These are phyloP conservation scores for Macaranga tanarius DNA, from an alignment of 441 rosid species.

Conservation along the genomic window DNA sequence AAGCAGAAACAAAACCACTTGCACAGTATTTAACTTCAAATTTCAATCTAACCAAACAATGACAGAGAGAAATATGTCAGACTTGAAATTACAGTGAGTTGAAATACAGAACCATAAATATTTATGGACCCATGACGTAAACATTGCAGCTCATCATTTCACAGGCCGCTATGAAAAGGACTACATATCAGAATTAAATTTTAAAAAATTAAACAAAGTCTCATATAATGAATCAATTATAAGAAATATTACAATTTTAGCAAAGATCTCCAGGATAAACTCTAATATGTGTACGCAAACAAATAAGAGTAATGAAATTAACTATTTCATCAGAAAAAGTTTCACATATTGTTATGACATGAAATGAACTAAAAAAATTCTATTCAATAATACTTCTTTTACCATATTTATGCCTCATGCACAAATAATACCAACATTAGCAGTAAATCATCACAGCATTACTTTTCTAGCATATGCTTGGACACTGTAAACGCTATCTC, in stretches of 20 bases:
- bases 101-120: background rate
- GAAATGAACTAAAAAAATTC: background rate
- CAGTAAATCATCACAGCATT: background rate
- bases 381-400: background rate
- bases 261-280: background rate
- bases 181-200: background rate
- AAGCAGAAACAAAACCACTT: conserved; percentile 4
- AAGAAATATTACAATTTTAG: background rate
- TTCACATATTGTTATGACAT: background rate
- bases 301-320: background rate
- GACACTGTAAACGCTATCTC: background rate
- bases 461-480: background rate
- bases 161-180: background rate
- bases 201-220: background rate
- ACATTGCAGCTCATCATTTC: background rate
- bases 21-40: background rate
- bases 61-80: background rate
- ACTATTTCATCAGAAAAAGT: background rate
- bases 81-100: background rate
- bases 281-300: background rate
- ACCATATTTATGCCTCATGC: background rate
- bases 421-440: background rate
- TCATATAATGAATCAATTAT: background rate
- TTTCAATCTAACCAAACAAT: conserved; percentile 2
- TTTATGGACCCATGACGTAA: background rate